Base-by-base conservation (phyloP, 129 eudicot genomes). In the Flaveria linearis region DNA sequence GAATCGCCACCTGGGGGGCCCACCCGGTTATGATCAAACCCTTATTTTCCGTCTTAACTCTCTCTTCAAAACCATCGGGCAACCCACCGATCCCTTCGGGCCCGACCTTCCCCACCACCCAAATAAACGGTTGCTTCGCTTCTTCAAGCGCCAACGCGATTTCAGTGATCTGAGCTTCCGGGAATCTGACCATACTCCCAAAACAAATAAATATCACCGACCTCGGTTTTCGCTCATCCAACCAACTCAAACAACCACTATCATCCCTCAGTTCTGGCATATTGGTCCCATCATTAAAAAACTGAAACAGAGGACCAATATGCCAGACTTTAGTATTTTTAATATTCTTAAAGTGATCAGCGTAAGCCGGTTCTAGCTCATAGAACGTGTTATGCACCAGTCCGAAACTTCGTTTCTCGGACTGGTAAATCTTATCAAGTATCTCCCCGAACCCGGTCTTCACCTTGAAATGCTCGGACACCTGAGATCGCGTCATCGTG, bases 341-440 rank as follows among this genome's bases (percentile, higher is more conserved):
- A 20, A 70, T 28, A 28, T 69, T 72, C 58, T 72, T 50, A 0
- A 79, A 74, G 42, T 86, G 81, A 7, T 82, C 83, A 0, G 25
- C 89, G 30, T 87, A 82, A n/a, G 23, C 80, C 3, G 89, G 84
- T 71, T 89, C 96, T 5, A 89, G 75, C 66, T 82, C 91, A 11
- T 78, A 76, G 49, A 89, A 78, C 1, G 83, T 82, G 46, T 87
- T 57, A 13, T 80, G 72, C 17, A 89, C 78, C 6, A 81, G 16
- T 2, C 89, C 91, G 14, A 74, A 82, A 69, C 90, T 85, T 75
- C 61, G 77, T 9, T 4, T 18, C 73, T 81, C 81, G 2, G 86
- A 73, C 14, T 80, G 61, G 14, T 52, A 15, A 47, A 86, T 49
- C 42, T 0, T 7, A 1, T 82, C 58, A 0, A 86, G 0, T 1